Base-by-base conservation (phyloP, 2,329 filamentous ascomycete genomes). In the Sclerotinia trifoliorum region DNA sequence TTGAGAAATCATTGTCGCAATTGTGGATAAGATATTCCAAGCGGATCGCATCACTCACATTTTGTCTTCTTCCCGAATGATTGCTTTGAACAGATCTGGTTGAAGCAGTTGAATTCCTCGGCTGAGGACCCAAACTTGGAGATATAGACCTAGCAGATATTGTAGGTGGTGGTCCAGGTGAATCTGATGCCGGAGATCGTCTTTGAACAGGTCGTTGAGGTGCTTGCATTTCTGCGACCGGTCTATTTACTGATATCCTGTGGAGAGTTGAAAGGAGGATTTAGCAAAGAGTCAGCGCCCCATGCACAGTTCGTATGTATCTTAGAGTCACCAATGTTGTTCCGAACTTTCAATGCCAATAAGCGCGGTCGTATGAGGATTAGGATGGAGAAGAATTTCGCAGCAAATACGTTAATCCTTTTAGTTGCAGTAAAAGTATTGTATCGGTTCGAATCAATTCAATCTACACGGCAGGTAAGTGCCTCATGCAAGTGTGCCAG, bases 31-130 rank as follows among this genome's bases (percentile, higher is more conserved):
- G 32, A 48, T 26, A 39, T 10, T 8, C 10, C 39, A 42, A 65
- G 44, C 5, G 42, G 29, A 39, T 21, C 42, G 17, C n/a, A 24
- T 51, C 32, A 86, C 86, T 83, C 78, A 90, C 88, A 81, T 86
- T 87, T 71, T 81, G 80, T 73, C 82, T 83, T 74, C 85, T 83
- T 70, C 82, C 82, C 61, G 82, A 80, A 66, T 83, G 81, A 11
- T 78, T 78, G 69, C 78, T 80, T 71, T 82, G 81, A n/a, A 78
- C 78, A 35, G 89, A 88, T 76, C 88, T 87, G 68, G 80, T 83
- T 7, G 90, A 93, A 44, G 87, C 84, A 57, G 86, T 88, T 11
- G 90, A 91, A 42, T 85, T 83, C 69, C 90, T 87, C 69, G 86
- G 81, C 71, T 87, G 88, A 71, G 86, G 71, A 81, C 73, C 83